These are phyloP conservation scores for Xylariaceae sp. DNA, from an alignment of 2,329 filamentous ascomycete species.

Conservation along the genomic window DNA sequence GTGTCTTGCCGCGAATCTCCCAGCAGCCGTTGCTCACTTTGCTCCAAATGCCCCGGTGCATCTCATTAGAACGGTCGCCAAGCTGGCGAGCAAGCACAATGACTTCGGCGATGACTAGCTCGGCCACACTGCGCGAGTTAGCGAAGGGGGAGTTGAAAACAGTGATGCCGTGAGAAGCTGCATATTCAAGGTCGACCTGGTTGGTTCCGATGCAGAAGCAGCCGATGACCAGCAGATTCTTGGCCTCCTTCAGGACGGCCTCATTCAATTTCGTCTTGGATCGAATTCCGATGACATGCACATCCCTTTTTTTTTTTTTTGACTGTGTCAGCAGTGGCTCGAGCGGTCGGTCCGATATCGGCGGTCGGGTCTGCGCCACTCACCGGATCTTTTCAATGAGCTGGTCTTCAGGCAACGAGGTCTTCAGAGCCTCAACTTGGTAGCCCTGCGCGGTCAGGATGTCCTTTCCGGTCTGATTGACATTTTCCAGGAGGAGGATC, in stretches of 20 bases:
- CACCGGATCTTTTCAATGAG: slow-evolving; percentile 95
- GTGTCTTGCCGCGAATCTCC: slow-evolving; percentile 96
- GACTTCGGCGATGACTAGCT: slow-evolving; percentile 91
- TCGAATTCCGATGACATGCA: slow-evolving; percentile 95
- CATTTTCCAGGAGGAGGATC: slow-evolving; percentile 90
- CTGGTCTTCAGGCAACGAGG: slow-evolving; percentile 83
- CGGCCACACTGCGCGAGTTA: slow-evolving; percentile 94
- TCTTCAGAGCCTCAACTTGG: slow-evolving; percentile 89
- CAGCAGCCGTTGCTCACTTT: slow-evolving; percentile 96
- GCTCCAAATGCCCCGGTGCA: slow-evolving; percentile 95
- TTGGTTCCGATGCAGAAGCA: slow-evolving; percentile 99
- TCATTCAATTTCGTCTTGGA: slow-evolving; percentile 94
- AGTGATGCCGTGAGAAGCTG: slow-evolving; percentile 79
- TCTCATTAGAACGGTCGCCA: slow-evolving; percentile 85
- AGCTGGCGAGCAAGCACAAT: slow-evolving; percentile 88
- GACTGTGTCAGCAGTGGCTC: slow-evolving; percentile 2
- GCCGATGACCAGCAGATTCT: slow-evolving; percentile 90
- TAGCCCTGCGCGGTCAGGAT: slow-evolving; percentile 84
- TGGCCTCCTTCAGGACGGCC: slow-evolving; percentile 78
- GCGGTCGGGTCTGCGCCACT: slow-evolving; percentile 28
- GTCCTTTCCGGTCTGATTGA: slow-evolving; percentile 82
- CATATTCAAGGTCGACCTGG: slow-evolving; percentile 81
- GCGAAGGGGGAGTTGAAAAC: slow-evolving; percentile 99
- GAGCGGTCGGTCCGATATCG: background rate
- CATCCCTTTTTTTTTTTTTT: slow-evolving; percentile 53